Conservation (phyloP, 1,284 basidiomycete species). For the Polyporus tsugae region DNA sequence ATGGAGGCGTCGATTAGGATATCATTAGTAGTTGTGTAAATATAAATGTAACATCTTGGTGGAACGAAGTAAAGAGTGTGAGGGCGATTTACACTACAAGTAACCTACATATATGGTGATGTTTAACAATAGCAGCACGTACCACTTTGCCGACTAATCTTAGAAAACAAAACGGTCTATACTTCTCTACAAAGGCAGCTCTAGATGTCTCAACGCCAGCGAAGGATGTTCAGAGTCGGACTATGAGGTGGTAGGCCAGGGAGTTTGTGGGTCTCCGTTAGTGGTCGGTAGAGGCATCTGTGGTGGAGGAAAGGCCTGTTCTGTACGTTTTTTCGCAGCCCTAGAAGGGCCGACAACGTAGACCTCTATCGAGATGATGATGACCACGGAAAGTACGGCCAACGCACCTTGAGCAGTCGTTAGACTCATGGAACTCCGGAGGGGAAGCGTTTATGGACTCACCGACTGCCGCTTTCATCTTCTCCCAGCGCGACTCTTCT, state of each 20-base stretch:
- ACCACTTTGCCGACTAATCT: not conserved
- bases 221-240: not conserved
- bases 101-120: not conserved
- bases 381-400: slow-evolving; percentile 67
- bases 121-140: not conserved
- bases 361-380: slow-evolving; percentile 75
- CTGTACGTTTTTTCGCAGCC: slow-evolving; percentile 42
- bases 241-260: not conserved
- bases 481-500: slow-evolving; percentile 92
- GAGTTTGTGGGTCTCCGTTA: not conserved
- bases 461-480: slow-evolving; percentile 88
- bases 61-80: slow-evolving; percentile 5
- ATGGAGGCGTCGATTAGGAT: slow-evolving; percentile 20
- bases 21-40: slow-evolving; percentile 28
- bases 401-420: slow-evolving; percentile 61
- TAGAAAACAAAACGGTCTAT: not conserved
- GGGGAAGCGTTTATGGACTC: slow-evolving; percentile 41
- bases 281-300: not conserved
- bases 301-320: slow-evolving; percentile 40
- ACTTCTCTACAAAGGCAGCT: not conserved
- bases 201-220: not conserved
- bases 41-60: slow-evolving; percentile 20
- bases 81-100: slow-evolving; percentile 3
- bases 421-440: not conserved
- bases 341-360: slow-evolving; percentile 41